Evolutionary conservation across 2,329 filamentous ascomycete species (phyloP), one percentile per base, ranked within the genome.

Genomic region (Colletotrichum sansevieriae): DNA sequence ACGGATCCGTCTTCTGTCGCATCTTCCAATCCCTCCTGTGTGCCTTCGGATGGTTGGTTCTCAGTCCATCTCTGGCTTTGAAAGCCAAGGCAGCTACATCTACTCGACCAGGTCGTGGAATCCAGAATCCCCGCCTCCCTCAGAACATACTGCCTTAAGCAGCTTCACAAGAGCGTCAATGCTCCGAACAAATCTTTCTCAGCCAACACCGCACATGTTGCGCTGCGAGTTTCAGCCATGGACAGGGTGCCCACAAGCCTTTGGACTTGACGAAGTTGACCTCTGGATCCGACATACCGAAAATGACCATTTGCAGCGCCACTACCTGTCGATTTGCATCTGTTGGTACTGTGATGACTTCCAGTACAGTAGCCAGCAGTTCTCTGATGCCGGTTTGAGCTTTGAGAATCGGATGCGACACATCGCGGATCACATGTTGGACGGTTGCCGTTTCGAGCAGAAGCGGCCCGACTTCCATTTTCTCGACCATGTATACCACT

Each of bases 321-420:
- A 18, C 0, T 79, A 82, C 6, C 85, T 85, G 0, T 9, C 11
- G 0, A 71, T 71, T 11, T 78, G 78, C 4, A 61, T 79, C 0
- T 89, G 87, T 72, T 86, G 83, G 81, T 88, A 86, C 68, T 89
- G 87, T 72, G 77, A 83, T 62, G 52, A 73, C 0, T 60, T 66
- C 5, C 13, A 37, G 0, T 85, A 84, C 64, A 71, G 72, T 6
- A 70, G 77, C 3, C 33, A 51, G 18, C 55, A 74, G 15, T 69
- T 58, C 10, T 51, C 56, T n/a, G 51, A 60, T 2, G 72, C 47
- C 12, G 61, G 57, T 2, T 10, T 8, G 2, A 80, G 78, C 39
- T 85, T 83, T 63, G 37, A 65, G 0, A 18, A 70, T 1, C 81
- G 87, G 2, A 84, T 89, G 83, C 35, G 74, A 3, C 87, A 90